These are phyloP conservation scores for Elaeis oleifera DNA, from an alignment of 202 grass and related monocot genomes.

Conservation along the genomic window DNA sequence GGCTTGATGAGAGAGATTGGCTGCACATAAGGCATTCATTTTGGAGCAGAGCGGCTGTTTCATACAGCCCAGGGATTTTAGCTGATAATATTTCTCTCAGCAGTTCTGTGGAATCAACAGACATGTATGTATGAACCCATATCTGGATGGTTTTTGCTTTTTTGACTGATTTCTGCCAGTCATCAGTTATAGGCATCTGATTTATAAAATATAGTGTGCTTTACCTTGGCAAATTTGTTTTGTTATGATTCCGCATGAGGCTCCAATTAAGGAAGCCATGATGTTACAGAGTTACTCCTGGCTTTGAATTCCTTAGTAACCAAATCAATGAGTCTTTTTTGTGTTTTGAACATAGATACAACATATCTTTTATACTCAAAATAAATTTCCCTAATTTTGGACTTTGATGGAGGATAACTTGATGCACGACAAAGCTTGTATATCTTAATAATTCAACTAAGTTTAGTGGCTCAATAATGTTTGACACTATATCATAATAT, in stretches of 20 bases:
- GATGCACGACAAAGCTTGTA: not conserved
- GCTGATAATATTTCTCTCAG: slow-evolving; percentile 1
- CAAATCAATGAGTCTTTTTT: too few species aligned
- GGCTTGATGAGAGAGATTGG: not conserved
- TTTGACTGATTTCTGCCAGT: not conserved
- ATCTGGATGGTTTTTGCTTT: slow-evolving; percentile 8
- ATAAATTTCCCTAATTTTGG: too few species aligned
- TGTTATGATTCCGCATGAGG: not conserved
- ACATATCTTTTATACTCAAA: too few species aligned
- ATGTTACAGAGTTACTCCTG: too few species aligned
- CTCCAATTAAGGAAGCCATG: too few species aligned
- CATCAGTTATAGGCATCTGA: not conserved
- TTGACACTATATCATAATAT: too few species aligned
- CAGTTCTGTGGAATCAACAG: not conserved
- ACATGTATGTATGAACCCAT: slow-evolving; percentile 10
- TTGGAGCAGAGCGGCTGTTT: not conserved
- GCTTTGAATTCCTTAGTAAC: too few species aligned
- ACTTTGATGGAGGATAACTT: not conserved
- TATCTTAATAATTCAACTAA: not conserved
- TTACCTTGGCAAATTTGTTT: not conserved
- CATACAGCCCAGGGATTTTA: not conserved
- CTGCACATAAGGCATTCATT: not conserved
- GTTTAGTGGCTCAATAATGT: too few species aligned
- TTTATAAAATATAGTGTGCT: not conserved
- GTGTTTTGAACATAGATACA: too few species aligned